Evolutionary conservation across 1,139 yeast species (phyloP), one percentile per base, ranked within the genome.

Genomic region (Geotrichum fermentans): DNA sequence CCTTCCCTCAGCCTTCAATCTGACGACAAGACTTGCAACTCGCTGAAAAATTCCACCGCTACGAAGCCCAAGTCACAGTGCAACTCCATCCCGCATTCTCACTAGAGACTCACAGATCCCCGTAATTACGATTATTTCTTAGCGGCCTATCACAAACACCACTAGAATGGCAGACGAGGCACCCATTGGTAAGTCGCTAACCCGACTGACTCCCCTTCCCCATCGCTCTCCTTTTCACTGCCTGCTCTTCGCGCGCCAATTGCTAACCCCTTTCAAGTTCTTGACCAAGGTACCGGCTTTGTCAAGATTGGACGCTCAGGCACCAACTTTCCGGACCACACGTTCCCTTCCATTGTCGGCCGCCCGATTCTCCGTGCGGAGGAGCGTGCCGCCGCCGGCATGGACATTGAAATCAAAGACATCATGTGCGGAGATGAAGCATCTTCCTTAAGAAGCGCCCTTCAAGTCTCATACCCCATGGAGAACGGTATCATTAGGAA

Each of bases 281-380:
- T 94, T 61, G 99, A 92, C 72, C 98, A 94, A 73, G 99, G 99
- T 73, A 92, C 99, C 43, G 99, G 99, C 55, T 92, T 92, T 65
- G 75, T 72, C 56, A 72, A 72, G 68, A 88, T 92, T 61, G 98
- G 98, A 53, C 80, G 96, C 62, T 97, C 95, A 32, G 97, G 97
- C 24, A 85, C 92, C 60, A 94, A 92, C 70, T 90, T 90, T 74
- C 99, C 99, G 22, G 98, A 92, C 69, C 83, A 83, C 70, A 90
- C 97, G n/a, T 92, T 90, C 70, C 98, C 98, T 11, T 89, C 97
- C 10, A 89, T 92, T 62, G 98, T 92, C 20, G 99, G 99, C 38
- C 79, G 98, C 62, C 99, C 99, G 20, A 94, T 92, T 56, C 74
- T 92, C 56, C 80, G 99, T 65, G 97, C 98, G 2, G 99, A 94